A percentile compares a stretch with the other conserved stretches of the same genome.
Evolutionary conservation across 371 early-diverging fungal genomes (phyloP).

Genomic region (Enteropsectra breve): DNA sequence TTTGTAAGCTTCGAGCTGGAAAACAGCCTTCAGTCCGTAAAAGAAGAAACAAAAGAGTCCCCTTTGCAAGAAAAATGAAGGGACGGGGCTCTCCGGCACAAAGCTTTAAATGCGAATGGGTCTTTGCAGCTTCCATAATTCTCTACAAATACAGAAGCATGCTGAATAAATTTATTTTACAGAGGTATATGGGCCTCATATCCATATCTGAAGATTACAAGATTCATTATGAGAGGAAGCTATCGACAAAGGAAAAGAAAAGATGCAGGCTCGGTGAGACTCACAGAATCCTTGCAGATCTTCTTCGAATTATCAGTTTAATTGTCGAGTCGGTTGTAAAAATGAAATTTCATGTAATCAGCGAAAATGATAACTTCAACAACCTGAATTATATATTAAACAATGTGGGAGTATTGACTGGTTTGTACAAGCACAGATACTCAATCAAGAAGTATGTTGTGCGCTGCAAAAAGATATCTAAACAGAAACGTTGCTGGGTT

Average conservation of each 20-base stretch:
- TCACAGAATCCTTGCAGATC: slow-evolving; percentile 83
- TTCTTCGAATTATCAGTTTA: slow-evolving; percentile 84
- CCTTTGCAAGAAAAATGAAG: too few species aligned
- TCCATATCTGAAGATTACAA: background rate
- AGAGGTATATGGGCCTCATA: background rate
- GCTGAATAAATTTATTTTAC: too few species aligned
- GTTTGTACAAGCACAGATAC: slow-evolving; percentile 99
- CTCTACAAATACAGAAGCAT: too few species aligned
- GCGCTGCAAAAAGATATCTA: background rate
- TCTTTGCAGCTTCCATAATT: too few species aligned
- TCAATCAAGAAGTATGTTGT: slow-evolving; percentile 89
- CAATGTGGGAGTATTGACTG: slow-evolving; percentile 94
- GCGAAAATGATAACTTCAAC: slow-evolving; percentile 60
- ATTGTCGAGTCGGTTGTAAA: slow-evolving; percentile 74
- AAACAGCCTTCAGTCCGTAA: too few species aligned
- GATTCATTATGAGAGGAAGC: slow-evolving; percentile 58
- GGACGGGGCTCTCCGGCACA: too few species aligned
- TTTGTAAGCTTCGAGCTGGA: too few species aligned
- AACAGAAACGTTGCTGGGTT: slow-evolving; percentile 77
- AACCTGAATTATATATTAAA: slow-evolving; percentile 91
- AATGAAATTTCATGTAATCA: background rate
- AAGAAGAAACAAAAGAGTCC: too few species aligned
- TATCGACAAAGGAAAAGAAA: slow-evolving; percentile 97
- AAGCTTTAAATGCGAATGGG: too few species aligned
- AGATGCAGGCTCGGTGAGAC: slow-evolving; percentile 94